Percentiles rank a stretch among this genome's conserved stretches.
These are phyloP conservation scores for Conticribra guillardii DNA, from an alignment of 108 stramenopile species.

Conservation along the genomic window DNA sequence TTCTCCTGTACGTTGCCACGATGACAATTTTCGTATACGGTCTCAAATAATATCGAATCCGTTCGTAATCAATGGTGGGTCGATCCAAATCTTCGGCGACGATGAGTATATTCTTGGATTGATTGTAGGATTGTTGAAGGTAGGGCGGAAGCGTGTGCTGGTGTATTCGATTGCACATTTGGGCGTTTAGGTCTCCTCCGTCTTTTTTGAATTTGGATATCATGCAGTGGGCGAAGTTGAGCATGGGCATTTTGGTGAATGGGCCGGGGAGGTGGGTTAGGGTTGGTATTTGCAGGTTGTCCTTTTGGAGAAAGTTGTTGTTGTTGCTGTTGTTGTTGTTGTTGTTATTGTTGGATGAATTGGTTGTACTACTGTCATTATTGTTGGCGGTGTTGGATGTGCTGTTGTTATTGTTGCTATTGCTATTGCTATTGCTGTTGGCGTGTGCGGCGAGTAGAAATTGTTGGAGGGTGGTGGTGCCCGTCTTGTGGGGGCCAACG, in stretches of 20 bases:
- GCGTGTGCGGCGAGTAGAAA: too few species aligned
- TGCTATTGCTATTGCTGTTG: too few species aligned
- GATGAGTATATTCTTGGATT: constrained; percentile 16
- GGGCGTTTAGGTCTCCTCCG: constrained; percentile 10
- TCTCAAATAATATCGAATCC: constrained; percentile 10
- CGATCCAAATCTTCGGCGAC: constrained; percentile 40
- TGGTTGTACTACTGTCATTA: too few species aligned
- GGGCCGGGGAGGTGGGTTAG: constrained; percentile 17
- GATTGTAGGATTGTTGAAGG: constrained; percentile 8
- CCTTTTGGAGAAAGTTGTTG: constrained; percentile 6
- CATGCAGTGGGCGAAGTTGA: constrained; percentile 31
- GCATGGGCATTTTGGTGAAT: neutral
- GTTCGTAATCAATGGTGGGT: constrained; percentile 6
- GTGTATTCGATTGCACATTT: constrained; percentile 10
- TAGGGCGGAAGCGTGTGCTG: constrained; percentile 10
- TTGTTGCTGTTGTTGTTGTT: neutral
- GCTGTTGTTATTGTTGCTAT: too few species aligned
- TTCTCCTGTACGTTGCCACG: constrained; percentile 20
- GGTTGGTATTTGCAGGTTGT: constrained; percentile 18
- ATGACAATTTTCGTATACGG: constrained; percentile 29
- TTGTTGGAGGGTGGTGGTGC: constrained; percentile 27
- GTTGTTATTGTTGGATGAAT: too few species aligned
- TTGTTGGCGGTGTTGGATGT: too few species aligned
- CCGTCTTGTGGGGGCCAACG: constrained; percentile 35
- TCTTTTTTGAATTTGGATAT: constrained; percentile 14